Percentiles rank a stretch among this genome's conserved stretches.
Evolutionary conservation across 306 rosid species (phyloP).

Genomic region (Cicer yamashitae): DNA sequence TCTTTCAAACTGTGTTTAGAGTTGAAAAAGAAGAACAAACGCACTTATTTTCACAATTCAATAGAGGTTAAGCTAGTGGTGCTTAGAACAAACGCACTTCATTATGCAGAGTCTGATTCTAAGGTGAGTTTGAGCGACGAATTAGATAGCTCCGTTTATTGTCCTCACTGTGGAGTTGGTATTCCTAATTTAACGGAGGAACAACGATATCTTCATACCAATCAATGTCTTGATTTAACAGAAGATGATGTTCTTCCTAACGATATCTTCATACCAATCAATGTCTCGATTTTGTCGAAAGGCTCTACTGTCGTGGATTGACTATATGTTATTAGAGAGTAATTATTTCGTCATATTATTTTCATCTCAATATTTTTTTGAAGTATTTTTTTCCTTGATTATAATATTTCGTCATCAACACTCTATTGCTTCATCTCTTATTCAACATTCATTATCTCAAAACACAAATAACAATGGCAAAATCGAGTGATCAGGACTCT

Average conservation of each 20-base stretch:
- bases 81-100: slow-evolving; percentile 35
- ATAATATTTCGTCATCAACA: too few relatives aligned
- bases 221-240: slow-evolving; percentile 65
- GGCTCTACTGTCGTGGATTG: slow-evolving; percentile 65
- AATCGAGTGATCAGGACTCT: too few relatives aligned
- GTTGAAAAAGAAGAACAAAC: slow-evolving; percentile 39
- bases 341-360: too few relatives aligned
- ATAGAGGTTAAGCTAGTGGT: slow-evolving; percentile 69
- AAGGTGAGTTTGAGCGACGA: slow-evolving; percentile 60
- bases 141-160: slow-evolving; percentile 45
- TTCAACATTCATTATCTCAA: too few relatives aligned
- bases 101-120: slow-evolving; percentile 37
- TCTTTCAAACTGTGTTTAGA: slow-evolving; percentile 20
- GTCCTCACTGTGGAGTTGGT: slow-evolving; percentile 80
- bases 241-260: slow-evolving; percentile 44
- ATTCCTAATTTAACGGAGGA: slow-evolving; percentile 67
- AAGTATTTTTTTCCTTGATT: too few relatives aligned
- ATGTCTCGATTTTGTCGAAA: background rate
- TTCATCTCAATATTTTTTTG: too few relatives aligned
- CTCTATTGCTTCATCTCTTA: too few relatives aligned
- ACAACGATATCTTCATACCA: slow-evolving; percentile 69
- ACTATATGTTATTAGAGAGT: slow-evolving; percentile 36
- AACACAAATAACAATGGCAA: too few relatives aligned
- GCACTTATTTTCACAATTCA: slow-evolving; percentile 60
- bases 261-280: too few relatives aligned